Base-by-base conservation (phyloP, 371 early-diverging fungal genomes). In the Circinella umbellata region DNA sequence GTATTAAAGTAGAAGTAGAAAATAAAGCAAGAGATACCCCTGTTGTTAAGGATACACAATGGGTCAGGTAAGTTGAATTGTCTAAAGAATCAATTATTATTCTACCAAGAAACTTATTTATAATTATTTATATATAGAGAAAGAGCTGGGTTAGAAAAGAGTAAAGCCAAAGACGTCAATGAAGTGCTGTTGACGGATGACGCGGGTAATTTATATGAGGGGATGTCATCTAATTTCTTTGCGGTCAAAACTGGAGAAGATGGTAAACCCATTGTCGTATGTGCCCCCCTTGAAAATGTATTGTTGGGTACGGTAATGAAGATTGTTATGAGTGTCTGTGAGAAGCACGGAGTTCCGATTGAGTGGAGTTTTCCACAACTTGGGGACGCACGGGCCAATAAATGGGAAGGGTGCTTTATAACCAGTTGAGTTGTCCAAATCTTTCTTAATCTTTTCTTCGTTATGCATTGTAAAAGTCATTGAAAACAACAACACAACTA, bases 181-280 rank as follows among this genome's bases (percentile, higher is more conserved):
- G 90, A 91, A 68, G 82, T 88, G 2, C 65, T 91, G 0, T 66
- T 91, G 66, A 70, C 77, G 27, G 88, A 91, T 63, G 69, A 80
- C 14, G 18, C 66, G 10, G 81, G 80, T 0, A 76, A 81, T 18
- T 34, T 91, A 4, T 89, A 88, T 64, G 90, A 91, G 68, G 91
- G 91, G 10, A 80, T 90, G 65, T 79, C 88, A 3, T 89, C 89
- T 63, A 91, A 91, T 64, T 88, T 91, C 65, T 87, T 86, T 69
- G 86, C 79, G 0, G 78, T 88, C 34, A 63, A 37, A 4, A 62
- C 66, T 3, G 42, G 49, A 9, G 61, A 70, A 8, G 69, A 73
- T 37, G 76, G 74, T 6, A 67, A 71, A 20, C 75, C 76, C 0
- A 76, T 79, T 3, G 49, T 89, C 18, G 37, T 82, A 34, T 87